Percentiles rank a stretch among this genome's conserved stretches.
Evolutionary conservation across 352 stramenopile genomes (phyloP).

Genomic region (Phytopythium montanum): DNA sequence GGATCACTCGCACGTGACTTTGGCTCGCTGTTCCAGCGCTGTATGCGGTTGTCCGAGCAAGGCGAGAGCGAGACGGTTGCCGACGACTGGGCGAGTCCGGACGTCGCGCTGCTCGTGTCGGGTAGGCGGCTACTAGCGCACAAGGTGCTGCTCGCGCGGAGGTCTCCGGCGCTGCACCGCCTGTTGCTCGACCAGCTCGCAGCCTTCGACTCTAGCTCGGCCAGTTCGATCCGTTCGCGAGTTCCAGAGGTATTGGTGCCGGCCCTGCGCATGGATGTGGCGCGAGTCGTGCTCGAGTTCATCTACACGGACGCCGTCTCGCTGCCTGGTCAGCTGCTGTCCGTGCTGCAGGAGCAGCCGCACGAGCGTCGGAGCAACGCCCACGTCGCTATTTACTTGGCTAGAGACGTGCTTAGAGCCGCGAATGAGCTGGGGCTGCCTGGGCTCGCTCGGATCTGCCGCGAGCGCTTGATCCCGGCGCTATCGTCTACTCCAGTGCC

Average conservation of each 20-base stretch:
- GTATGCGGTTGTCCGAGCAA: slow-evolving; percentile 4
- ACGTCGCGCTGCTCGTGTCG: slow-evolving; percentile 49
- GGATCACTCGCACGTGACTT: slow-evolving; percentile 38
- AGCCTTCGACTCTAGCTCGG: not conserved
- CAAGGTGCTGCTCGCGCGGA: slow-evolving; percentile 53
- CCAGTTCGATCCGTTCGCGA: not conserved
- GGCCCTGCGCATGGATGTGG: slow-evolving; percentile 47
- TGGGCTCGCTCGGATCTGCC: slow-evolving; percentile 37
- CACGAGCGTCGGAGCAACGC: not conserved
- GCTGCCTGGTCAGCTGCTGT: slow-evolving; percentile 13
- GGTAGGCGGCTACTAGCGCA: slow-evolving; percentile 38
- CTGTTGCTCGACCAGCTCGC: slow-evolving; percentile 44
- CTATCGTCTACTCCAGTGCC: slow-evolving; percentile 15
- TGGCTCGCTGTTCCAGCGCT: slow-evolving; percentile 34
- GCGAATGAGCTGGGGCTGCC: slow-evolving; percentile 39
- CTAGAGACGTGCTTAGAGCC: slow-evolving; percentile 56
- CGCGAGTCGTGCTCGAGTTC: slow-evolving; percentile 54
- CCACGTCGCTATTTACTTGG: slow-evolving; percentile 35
- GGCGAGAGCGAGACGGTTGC: not conserved
- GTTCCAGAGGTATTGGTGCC: slow-evolving; percentile 40
- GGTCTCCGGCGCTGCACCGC: slow-evolving; percentile 46
- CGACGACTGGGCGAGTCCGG: slow-evolving; percentile 11
- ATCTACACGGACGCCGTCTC: slow-evolving; percentile 72
- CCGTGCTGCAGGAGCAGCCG: not conserved
- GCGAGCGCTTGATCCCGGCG: slow-evolving; percentile 17